Base-by-base conservation (phyloP, 331 rosid species). In the Acacia concinna region DNA sequence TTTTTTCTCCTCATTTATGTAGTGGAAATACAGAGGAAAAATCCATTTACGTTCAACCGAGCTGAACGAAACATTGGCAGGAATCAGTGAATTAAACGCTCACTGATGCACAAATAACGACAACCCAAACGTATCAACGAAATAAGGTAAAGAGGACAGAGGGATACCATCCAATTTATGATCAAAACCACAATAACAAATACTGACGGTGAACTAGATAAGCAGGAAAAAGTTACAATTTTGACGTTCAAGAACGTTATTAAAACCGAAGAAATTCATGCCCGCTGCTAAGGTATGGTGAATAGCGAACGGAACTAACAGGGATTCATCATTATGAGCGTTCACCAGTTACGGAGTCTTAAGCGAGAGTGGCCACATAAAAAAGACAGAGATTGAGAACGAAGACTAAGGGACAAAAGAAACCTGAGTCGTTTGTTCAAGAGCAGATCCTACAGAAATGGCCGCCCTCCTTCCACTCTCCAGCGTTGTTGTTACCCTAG, bases 401-500 rank as follows among this genome's bases (percentile, higher is more conserved):
- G 32, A 3, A 4, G 21, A 4, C 13, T 25, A 21, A 21, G 14
- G 27, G 30, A 18, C 6, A 27, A 32, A 20, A 20, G 4, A 23
- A 51, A 72, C 76, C 76, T 49, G 32, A 0, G 46, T 31, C 8
- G 38, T 8, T n/a, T 4, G 64, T 20, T 23, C 13, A 4, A 56
- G 46, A 71, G 41, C 18, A 21, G 76, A 71, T 71, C 76, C 43
- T 9, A 30, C 8, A 13, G 47, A 49, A 44, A 49, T 20, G 76
- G 76, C 46, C 43, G 76, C 64, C n/a, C 44, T 71, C 40, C 63
- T 28, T 17, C 27, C 3, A 0, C 76, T 44, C 59, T 25, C 30
- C 10, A 17, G 54, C 18, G 60, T 46, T 23, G 43, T 71, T 25
- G 65, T 72, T 72, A 32, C 64, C 76, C 76, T 72, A 49, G 54